Base-by-base conservation (phyloP, 148 eudicot genomes). In the Euryodendron excelsum region DNA sequence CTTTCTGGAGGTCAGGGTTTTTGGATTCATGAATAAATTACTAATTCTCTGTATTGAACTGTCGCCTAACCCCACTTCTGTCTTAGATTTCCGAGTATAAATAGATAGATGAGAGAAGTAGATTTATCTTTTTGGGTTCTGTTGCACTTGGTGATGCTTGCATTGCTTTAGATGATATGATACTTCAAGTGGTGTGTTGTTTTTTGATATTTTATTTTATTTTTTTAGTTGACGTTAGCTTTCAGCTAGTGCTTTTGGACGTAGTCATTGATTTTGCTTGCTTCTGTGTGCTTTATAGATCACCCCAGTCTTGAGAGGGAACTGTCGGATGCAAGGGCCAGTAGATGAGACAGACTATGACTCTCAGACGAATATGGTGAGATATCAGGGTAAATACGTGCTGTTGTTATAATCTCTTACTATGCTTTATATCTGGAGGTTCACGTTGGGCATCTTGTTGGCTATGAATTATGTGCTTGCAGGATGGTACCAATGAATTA, bases 281-380 rank as follows among this genome's bases (percentile, higher is more conserved):
- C 7, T 62, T 72, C 33, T 69, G 39, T 68, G 41, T 73, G 73
- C 70, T 47, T 72, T 60, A 53, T 75, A 79, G 85, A 67, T 79
- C 39, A 76, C 83, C 41, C 75, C 82, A 36, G 58, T 85, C 12
- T 76, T 79, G 82, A 75, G 78, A 20, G 87, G 85, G n/a, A 79
- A 34, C 50, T 66, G 44, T 60, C 65, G 45, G 67, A 79, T 75
- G 78, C 76, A 79, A 59, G 85, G 85, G 64, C 81, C 78, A 27
- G 69, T 39, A 7, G 76, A 69, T 41, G 83, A 82, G 68, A 48
- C 63, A 18, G 63, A 58, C 41, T 56, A 23, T 64, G 50, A 80
- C 74, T 34, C 73, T 50, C 79, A 50, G 75, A 50, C 76, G 11
- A 71, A 77, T 77, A 79, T 41, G 85, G 88, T 80, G 83, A 80